phyloP scores from a whole-genome alignment of 2,329 filamentous ascomycete genomes.

The Hypoxylon sp. region DNA sequence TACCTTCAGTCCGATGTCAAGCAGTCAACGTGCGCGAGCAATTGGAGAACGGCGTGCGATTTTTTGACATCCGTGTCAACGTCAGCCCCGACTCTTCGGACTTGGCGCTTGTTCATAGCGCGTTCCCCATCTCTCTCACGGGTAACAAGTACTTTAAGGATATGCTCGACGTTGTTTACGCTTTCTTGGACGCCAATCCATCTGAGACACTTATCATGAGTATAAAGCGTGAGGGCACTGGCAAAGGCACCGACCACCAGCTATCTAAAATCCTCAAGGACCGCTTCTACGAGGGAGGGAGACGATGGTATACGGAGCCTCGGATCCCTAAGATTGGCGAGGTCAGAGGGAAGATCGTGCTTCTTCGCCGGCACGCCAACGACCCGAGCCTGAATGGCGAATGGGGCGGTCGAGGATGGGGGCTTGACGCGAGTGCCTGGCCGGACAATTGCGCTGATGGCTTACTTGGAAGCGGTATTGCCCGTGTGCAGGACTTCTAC shows the following conservation, averaged over 20 bases:
- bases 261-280: conserved; percentile 80
- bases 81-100: conserved; percentile 70
- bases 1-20: conserved; percentile 95
- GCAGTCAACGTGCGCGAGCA: conserved; percentile 82
- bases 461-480: conserved; percentile 75
- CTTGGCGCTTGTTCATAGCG: conserved; percentile 88
- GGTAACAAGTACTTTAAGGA: conserved; percentile 84
- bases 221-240: conserved; percentile 91
- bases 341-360: conserved; percentile 84
- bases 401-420: conserved; percentile 68
- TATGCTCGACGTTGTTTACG: conserved; percentile 78
- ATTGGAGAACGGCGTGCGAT: conserved; percentile 90
- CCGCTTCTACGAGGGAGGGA: conserved; percentile 74
- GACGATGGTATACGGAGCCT: conserved; percentile 83
- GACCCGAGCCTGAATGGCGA: conserved; percentile 68
- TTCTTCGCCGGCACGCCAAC: conserved; percentile 84
- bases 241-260: conserved; percentile 83
- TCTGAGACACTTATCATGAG: conserved; percentile 88
- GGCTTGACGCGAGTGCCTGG: conserved; percentile 78
- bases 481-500: conserved; percentile 96
- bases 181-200: conserved; percentile 83
- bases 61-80: conserved; percentile 89
- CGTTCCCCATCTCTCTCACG: conserved; percentile 88
- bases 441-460: conserved; percentile 90
- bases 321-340: conserved; percentile 84